phyloP scores from a whole-genome alignment of 2,329 filamentous ascomycete genomes.

The Aspergillus puulaauensis region DNA sequence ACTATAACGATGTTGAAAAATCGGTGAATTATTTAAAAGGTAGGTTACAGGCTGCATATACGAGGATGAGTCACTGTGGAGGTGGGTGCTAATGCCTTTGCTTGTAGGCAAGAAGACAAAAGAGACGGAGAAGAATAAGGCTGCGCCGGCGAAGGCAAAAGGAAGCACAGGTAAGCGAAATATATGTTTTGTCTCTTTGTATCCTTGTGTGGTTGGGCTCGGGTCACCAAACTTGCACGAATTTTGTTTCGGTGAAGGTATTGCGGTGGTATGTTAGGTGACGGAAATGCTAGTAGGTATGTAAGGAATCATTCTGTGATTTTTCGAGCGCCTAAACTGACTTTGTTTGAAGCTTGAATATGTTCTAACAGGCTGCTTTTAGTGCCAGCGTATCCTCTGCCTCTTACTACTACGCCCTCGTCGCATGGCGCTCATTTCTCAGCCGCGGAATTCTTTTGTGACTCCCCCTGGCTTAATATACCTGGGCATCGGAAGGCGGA shows the following conservation, averaged over 20 bases:
- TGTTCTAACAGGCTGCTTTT: conserved; percentile 38
- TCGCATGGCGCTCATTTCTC: conserved; percentile 37
- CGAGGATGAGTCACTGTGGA: not conserved
- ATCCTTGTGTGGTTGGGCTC: conserved; percentile 31
- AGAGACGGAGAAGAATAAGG: conserved; percentile 32
- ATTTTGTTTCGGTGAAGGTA: not conserved
- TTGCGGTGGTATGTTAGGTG: not conserved
- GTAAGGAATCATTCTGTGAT: conserved; percentile 12
- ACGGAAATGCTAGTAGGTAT: conserved; percentile 15
- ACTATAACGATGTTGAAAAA: conserved; percentile 91
- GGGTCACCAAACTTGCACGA: conserved; percentile 5
- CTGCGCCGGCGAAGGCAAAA: conserved; percentile 23
- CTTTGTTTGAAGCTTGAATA: conserved; percentile 27
- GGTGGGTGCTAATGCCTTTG: conserved; percentile 3
- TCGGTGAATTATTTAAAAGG: conserved; percentile 76
- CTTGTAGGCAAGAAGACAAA: conserved; percentile 36
- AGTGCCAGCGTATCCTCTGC: conserved; percentile 33
- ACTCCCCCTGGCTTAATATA: conserved; percentile 81
- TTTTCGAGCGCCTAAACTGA: conserved; percentile 30
- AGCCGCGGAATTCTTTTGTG: conserved; percentile 68
- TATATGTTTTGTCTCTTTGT: conserved; percentile 16
- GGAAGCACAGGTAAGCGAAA: conserved; percentile 26
- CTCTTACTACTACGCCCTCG: conserved; percentile 22
- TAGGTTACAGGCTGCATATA: conserved; percentile 33
- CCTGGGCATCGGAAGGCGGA: conserved; percentile 63